Percentiles rank a stretch among this genome's conserved stretches.
Evolutionary conservation across 352 stramenopile species (phyloP).

Genomic region (Phytophthora europaea): DNA sequence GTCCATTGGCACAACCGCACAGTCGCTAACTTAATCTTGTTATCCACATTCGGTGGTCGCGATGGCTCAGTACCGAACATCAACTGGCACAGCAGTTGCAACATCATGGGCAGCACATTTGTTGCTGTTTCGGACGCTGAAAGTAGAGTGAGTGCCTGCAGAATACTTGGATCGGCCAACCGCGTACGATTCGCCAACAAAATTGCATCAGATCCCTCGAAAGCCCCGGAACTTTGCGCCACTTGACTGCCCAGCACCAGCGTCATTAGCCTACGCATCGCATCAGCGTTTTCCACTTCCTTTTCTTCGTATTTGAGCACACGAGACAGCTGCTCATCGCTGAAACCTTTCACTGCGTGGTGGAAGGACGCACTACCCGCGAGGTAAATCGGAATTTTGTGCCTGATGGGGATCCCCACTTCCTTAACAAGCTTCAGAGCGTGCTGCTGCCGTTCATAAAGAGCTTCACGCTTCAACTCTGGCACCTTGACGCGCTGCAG

Average conservation of each 20-base stretch:
- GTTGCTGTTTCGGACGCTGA: conserved; percentile 59
- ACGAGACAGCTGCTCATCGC: conserved; percentile 71
- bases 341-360: conserved; percentile 75
- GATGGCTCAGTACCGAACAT: conserved; percentile 73
- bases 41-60: conserved; percentile 58
- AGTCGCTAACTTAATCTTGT: conserved; percentile 74
- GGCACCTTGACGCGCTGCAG: conserved; percentile 56
- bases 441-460: conserved; percentile 74
- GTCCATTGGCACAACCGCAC: conserved; percentile 69
- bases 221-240: conserved; percentile 45
- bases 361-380: conserved; percentile 69
- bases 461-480: conserved; percentile 49
- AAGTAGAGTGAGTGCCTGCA: conserved; percentile 63
- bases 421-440: conserved; percentile 74
- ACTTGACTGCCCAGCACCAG: conserved; percentile 76
- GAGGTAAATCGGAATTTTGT: conserved; percentile 65
- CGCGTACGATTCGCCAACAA: conserved; percentile 61
- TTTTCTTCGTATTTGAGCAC: conserved; percentile 69
- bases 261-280: conserved; percentile 53
- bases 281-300: conserved; percentile 51
- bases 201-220: conserved; percentile 49
- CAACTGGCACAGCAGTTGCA: conserved; percentile 81
- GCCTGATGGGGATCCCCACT: conserved; percentile 42
- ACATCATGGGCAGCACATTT: conserved; percentile 68
- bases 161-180: conserved; percentile 64